Percentiles rank a stretch among this genome's conserved stretches.
phyloP scores from a whole-genome alignment of 2,329 filamentous ascomycete genomes.

The Diaporthe vaccinii region DNA sequence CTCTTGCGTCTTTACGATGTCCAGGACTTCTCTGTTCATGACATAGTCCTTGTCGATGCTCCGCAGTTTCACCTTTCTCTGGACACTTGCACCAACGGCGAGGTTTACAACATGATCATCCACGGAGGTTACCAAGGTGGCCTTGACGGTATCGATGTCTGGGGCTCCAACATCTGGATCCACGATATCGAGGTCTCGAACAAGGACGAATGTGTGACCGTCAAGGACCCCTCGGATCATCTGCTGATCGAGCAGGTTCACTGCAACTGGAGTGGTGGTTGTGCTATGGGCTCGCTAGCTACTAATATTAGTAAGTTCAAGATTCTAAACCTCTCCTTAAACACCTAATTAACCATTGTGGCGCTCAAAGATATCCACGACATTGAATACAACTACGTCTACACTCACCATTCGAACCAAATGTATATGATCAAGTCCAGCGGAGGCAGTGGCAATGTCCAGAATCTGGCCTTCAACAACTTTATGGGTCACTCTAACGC shows the following conservation, averaged over 20 bases:
- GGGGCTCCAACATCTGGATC: conserved; percentile 67
- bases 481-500: conserved; percentile 73
- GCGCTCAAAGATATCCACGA: conserved; percentile 58
- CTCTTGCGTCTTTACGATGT: conserved; percentile 59
- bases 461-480: conserved; percentile 66
- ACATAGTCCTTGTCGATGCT: conserved; percentile 62
- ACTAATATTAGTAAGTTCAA: conserved; percentile 51
- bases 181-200: conserved; percentile 74
- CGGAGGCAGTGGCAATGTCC: conserved; percentile 67
- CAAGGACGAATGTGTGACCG: conserved; percentile 64
- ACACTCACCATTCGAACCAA: conserved; percentile 71
- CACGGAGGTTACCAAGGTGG: conserved; percentile 64
- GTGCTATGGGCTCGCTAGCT: conserved; percentile 68
- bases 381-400: conserved; percentile 68
- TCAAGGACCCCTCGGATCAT: conserved; percentile 62
- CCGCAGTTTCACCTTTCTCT: conserved; percentile 45
- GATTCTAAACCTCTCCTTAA: not conserved
- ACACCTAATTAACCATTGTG: not conserved
- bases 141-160: conserved; percentile 69
- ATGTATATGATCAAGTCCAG: conserved; percentile 75
- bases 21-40: conserved; percentile 62
- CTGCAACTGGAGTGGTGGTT: conserved; percentile 70
- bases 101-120: conserved; percentile 68
- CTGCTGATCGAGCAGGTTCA: conserved; percentile 72
- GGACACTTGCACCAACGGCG: conserved; percentile 58